Percentiles rank a stretch among this genome's conserved stretches.
Conservation (phyloP, 2,329 filamentous ascomycete genomes). For the Penicillium verrucosum region DNA sequence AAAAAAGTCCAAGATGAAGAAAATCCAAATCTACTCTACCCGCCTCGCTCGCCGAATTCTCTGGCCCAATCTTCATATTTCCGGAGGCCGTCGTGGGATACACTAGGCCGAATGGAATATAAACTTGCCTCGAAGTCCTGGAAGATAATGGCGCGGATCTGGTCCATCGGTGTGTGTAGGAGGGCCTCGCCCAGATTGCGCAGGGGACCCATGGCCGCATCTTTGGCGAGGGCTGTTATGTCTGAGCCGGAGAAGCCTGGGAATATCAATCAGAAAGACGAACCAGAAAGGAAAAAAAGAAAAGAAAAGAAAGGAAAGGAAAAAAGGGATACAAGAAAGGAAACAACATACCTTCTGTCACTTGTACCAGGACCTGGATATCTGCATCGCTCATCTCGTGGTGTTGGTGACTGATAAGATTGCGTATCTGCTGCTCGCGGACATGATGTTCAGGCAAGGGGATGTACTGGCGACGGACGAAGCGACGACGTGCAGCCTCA, state of each 20-base stretch:
- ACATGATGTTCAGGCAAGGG: conserved; percentile 84
- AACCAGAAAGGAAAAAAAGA: neutral
- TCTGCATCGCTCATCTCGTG: conserved; percentile 71
- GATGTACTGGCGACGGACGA: conserved; percentile 93
- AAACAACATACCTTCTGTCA: conserved; percentile 69
- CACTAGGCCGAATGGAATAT: conserved; percentile 80
- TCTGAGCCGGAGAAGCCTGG: conserved; percentile 97
- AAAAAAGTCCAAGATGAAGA: neutral
- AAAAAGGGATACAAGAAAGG: neutral
- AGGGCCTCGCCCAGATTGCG: conserved; percentile 85
- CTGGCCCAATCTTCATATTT: conserved; percentile 92
- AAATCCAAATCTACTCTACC: conserved; percentile 44
- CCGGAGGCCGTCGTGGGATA: conserved; percentile 77
- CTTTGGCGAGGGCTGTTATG: conserved; percentile 93
- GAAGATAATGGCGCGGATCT: conserved; percentile 83
- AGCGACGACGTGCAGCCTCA: conserved; percentile 84
- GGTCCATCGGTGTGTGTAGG: conserved; percentile 86
- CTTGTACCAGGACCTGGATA: conserved; percentile 67
- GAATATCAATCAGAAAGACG: conserved; percentile 10
- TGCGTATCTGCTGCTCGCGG: conserved; percentile 72
- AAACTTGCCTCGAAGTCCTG: conserved; percentile 82
- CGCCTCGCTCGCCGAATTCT: conserved; percentile 89
- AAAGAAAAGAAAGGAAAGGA: neutral
- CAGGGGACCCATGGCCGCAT: conserved; percentile 94
- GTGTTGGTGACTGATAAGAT: conserved; percentile 80